Conservation (phyloP, 805 yeast genomes). For the Yarrowia alimentaria region DNA sequence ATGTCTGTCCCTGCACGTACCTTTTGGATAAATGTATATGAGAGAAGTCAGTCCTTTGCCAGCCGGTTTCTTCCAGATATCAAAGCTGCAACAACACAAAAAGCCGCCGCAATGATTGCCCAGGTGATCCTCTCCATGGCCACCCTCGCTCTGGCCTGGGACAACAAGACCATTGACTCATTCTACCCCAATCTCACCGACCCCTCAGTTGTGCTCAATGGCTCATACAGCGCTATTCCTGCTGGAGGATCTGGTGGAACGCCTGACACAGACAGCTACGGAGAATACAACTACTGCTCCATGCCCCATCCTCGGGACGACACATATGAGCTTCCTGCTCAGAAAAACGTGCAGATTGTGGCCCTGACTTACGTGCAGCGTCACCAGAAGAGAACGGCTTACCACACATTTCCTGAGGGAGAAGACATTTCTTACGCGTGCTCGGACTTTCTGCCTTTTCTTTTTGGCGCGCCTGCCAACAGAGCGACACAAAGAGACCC, state of each 20-base stretch:
- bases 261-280: constrained; percentile 37
- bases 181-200: constrained; percentile 28
- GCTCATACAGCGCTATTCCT: constrained; percentile 11
- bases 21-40: no score
- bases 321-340: constrained; percentile 34
- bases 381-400: constrained; percentile 48
- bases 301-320: constrained; percentile 47
- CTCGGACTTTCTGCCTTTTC: constrained; percentile 38
- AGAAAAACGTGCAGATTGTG: constrained; percentile 32
- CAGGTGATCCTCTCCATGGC: constrained; percentile 8
- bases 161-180: constrained; percentile 27
- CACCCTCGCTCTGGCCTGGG: constrained; percentile 22
- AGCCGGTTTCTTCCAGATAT: no score
- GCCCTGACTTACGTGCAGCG: constrained; percentile 47
- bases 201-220: constrained; percentile 15
- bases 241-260: constrained; percentile 14
- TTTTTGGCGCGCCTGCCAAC: constrained; percentile 31
- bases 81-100: no score
- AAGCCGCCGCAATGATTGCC: no score
- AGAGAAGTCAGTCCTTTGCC: no score
- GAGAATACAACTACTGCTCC: constrained; percentile 46
- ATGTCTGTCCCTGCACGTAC: no score
- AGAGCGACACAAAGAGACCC: constrained; percentile 30
- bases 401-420: constrained; percentile 41
- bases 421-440: constrained; percentile 36